Evolutionary conservation across 345 rosid species (phyloP).

Genomic region (Psidium guajava): DNA sequence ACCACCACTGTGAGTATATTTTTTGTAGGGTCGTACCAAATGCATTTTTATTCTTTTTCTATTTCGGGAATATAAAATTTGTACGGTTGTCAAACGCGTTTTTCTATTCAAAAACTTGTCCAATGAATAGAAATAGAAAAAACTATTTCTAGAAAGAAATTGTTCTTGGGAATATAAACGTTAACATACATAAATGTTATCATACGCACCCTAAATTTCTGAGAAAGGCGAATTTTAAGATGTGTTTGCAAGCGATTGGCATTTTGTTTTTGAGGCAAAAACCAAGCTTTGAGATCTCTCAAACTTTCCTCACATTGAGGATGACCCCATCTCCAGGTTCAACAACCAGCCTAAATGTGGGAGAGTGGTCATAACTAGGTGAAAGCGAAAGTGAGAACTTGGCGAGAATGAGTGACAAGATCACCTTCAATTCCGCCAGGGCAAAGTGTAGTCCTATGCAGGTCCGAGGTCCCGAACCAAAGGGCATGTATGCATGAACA

Average conservation of each 20-base stretch:
- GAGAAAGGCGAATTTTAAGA: not conserved
- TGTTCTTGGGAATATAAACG: too few species aligned
- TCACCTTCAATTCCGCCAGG: slow-evolving; percentile 27
- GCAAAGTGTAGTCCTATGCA: slow-evolving; percentile 43
- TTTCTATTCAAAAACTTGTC: too few species aligned
- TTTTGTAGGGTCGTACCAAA: too few species aligned
- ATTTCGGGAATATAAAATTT: too few species aligned
- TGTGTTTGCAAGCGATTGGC: not conserved
- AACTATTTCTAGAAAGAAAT: too few species aligned
- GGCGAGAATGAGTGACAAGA: slow-evolving; percentile 19
- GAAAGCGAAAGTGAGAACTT: slow-evolving; percentile 26
- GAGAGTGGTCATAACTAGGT: slow-evolving; percentile 24
- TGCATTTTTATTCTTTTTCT: too few species aligned
- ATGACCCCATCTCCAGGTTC: slow-evolving; percentile 15
- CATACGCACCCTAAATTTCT: not conserved
- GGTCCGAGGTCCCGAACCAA: slow-evolving; percentile 26
- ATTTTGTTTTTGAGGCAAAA: not conserved
- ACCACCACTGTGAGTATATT: too few species aligned
- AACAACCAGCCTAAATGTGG: slow-evolving; percentile 21
- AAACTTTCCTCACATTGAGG: slow-evolving; percentile 5
- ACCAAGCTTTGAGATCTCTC: not conserved
- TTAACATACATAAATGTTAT: too few species aligned
- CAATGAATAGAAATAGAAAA: too few species aligned
- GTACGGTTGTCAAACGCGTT: too few species aligned
- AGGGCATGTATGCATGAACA: slow-evolving; percentile 30